Evolutionary conservation across 73 alveolate genomes (phyloP).

Genomic region (Paraurostyla sp.): DNA sequence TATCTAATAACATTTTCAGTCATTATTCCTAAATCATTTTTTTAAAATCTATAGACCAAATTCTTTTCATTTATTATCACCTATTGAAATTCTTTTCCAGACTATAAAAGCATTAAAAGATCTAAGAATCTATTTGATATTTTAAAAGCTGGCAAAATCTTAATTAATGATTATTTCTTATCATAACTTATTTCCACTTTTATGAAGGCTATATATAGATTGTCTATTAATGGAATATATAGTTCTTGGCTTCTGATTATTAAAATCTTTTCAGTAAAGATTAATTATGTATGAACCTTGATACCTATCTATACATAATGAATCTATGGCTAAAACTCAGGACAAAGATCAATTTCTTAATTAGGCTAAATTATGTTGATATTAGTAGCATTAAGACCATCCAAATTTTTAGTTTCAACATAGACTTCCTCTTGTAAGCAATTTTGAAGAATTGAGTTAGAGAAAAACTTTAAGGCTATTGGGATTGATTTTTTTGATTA

Average conservation of each 20-base stretch:
- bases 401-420: background rate
- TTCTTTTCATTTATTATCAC: conserved; percentile 5
- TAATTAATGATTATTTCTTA: background rate
- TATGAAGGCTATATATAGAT: background rate
- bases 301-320: conserved; percentile 8
- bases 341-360: background rate
- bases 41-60: background rate
- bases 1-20: background rate
- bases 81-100: background rate
- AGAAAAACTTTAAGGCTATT: background rate
- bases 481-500: background rate
- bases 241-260: background rate
- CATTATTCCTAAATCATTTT: background rate
- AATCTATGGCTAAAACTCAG: too few species aligned
- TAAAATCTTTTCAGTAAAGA: background rate
- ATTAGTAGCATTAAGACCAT: background rate
- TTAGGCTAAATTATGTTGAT: background rate
- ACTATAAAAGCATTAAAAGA: background rate
- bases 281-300: background rate
- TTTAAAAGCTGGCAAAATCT: background rate
- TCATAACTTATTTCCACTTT: background rate
- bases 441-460: background rate
- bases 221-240: background rate
- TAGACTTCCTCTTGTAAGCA: background rate
- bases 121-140: background rate